Evolutionary conservation across 2,329 filamentous ascomycete species (phyloP).

Genomic region (Diaporthe citrichinensis): DNA sequence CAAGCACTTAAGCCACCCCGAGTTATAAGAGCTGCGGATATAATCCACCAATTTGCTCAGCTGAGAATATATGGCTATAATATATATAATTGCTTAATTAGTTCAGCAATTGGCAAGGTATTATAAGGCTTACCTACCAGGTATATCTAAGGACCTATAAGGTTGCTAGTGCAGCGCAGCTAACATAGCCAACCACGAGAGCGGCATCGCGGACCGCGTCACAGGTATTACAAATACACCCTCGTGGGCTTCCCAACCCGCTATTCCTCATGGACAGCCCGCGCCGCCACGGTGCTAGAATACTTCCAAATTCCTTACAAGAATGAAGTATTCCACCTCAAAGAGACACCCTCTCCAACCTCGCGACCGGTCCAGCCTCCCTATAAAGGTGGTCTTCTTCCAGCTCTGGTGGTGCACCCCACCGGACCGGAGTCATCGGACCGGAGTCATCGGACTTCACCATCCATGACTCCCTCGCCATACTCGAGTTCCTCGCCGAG

Average conservation of each 20-base stretch:
- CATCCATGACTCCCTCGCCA: slow-evolving; percentile 9
- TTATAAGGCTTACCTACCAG: too few species aligned
- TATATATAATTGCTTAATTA: too few species aligned
- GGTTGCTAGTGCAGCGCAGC: too few species aligned
- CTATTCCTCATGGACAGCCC: slow-evolving; percentile 5
- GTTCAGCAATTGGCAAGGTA: too few species aligned
- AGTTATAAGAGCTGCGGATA: too few species aligned
- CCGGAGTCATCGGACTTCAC: neutral
- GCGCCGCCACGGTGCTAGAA: neutral
- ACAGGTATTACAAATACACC: too few species aligned
- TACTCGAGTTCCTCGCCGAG: neutral
- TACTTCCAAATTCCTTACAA: neutral
- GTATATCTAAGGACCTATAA: too few species aligned
- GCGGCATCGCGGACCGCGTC: too few species aligned
- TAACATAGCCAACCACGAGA: too few species aligned
- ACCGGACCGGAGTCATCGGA: neutral
- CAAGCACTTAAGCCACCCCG: too few species aligned
- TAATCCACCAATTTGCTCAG: too few species aligned
- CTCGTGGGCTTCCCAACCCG: neutral
- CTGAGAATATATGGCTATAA: too few species aligned
- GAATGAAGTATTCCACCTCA: neutral
- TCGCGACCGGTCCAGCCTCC: neutral
- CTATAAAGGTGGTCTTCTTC: neutral
- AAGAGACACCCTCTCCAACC: neutral
- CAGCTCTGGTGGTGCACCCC: neutral